Evolutionary conservation across 1,139 yeast genomes (phyloP).

Genomic region (Diutina mesorugosa): DNA sequence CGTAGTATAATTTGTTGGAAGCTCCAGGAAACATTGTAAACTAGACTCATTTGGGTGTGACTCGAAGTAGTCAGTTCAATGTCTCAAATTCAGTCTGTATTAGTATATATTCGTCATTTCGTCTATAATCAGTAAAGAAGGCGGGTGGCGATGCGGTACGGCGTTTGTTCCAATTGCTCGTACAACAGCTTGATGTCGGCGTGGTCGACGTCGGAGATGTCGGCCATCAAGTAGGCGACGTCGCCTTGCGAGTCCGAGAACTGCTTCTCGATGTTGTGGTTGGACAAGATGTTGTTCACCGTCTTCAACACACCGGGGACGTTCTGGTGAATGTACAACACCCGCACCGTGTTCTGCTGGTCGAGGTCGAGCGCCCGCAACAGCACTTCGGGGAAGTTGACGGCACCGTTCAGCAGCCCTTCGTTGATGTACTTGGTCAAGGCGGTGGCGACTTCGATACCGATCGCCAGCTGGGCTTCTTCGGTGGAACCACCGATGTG

Average conservation of each 20-base stretch:
- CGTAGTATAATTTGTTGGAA: too few relatives aligned
- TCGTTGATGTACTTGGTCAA: constrained; percentile 88
- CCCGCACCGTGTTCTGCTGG: constrained; percentile 83
- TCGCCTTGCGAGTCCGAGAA: constrained; percentile 93
- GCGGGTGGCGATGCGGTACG: constrained; percentile 85
- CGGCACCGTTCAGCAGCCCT: constrained; percentile 93
- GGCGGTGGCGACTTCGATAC: constrained; percentile 85
- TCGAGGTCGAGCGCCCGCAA: constrained; percentile 83
- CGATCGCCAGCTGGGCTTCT: constrained; percentile 97
- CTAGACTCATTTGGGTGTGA: background rate
- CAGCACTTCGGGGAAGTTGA: constrained; percentile 97
- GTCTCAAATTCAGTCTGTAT: background rate
- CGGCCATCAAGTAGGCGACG: constrained; percentile 97
- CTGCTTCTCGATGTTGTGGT: constrained; percentile 95
- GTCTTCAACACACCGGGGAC: constrained; percentile 98
- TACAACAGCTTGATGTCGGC: constrained; percentile 77
- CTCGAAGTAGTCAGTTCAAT: background rate
- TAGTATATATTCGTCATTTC: background rate
- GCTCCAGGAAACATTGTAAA: too few relatives aligned
- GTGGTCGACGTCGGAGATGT: constrained; percentile 74
- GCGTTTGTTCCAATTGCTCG: constrained; percentile 80
- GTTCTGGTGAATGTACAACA: constrained; percentile 89
- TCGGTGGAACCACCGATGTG: constrained; percentile 99
- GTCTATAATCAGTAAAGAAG: constrained; percentile 44
- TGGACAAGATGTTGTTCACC: constrained; percentile 88